Base-by-base conservation (phyloP, 345 rosid genomes). In the Pelargonium nanum region DNA sequence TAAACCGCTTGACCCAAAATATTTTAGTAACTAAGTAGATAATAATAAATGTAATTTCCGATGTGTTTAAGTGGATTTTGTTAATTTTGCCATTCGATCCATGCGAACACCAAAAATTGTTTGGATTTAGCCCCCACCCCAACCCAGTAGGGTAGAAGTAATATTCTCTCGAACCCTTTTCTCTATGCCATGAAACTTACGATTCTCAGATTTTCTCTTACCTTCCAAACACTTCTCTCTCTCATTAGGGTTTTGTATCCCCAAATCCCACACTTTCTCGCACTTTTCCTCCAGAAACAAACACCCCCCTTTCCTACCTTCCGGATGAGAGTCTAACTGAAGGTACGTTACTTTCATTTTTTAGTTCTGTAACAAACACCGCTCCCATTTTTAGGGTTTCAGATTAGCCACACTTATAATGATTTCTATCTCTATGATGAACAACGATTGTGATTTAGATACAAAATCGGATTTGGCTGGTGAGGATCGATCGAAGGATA, bases 351-450 rank as follows among this genome's bases (percentile, higher is more conserved):
- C 13, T 10, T 34, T 4, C 10, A 4, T 4, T 34, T 8, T 26
- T 30, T 5, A 8, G 24, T 57, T 62, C 17, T n/a, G n/a, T n/a
- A n/a, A 40, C 48, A 40, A 1, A 8, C 48, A 40, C 48, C 48
- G 48, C 17, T 40, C 48, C 48, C n/a, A 26, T 61, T 63, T 56
- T 58, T 65, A 64, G 83, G 71, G 61, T 64, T 69, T 58, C 60
- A 62, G 30, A 4, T 62, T 60, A 21, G 56, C 64, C 45, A 44
- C 50, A 8, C 30, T 58, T 62, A 67, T 56, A 22, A 72, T 67
- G 74, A 65, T 51, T 23, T 68, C 75, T 30, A 61, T 59, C 17
- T 40, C 48, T 40, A 40, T 40, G 48, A 55, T 58, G 53, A 67
- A 50, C 55, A 40, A 55, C 23, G 77, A 71, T 24, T 32, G 25